phyloP scores from a whole-genome alignment of 495 filamentous ascomycete genomes.

The Haplographium delicatum region DNA sequence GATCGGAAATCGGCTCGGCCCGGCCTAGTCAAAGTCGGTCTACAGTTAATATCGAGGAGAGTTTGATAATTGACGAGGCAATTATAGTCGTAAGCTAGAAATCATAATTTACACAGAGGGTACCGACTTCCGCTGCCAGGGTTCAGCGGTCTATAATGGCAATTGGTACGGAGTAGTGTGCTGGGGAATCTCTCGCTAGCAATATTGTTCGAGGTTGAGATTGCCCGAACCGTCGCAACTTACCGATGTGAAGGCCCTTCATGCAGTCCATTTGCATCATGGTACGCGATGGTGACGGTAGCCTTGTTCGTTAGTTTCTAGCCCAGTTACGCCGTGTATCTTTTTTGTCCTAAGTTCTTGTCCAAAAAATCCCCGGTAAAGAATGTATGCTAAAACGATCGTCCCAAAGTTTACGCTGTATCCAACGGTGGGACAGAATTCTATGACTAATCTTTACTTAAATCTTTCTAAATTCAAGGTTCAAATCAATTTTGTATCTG shows the following conservation, averaged over 20 bases:
- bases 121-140: not conserved
- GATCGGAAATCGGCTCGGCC: not conserved
- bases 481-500: slow-evolving; percentile 69
- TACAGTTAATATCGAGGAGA: not conserved
- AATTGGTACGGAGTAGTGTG: not conserved
- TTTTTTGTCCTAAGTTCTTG: slow-evolving; percentile 27
- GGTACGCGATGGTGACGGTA: too few relatives aligned
- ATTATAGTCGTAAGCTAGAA: too few relatives aligned
- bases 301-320: too few relatives aligned
- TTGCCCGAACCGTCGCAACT: not conserved
- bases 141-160: not conserved
- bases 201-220: not conserved
- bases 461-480: slow-evolving; percentile 58
- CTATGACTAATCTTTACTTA: slow-evolving; percentile 59
- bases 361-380: not conserved
- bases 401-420: slow-evolving; percentile 55
- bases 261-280: not conserved
- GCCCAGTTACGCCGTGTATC: slow-evolving; percentile 27
- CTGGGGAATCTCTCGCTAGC: not conserved
- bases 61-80: not conserved
- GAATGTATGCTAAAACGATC: slow-evolving; percentile 1
- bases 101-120: not conserved
- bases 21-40: not conserved
- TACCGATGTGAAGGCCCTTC: not conserved
- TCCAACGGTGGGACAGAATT: slow-evolving; percentile 58